Percentiles rank a stretch among this genome's conserved stretches.
Conservation (phyloP, 2,329 filamentous ascomycete species). For the Arthroderma uncinatum region DNA sequence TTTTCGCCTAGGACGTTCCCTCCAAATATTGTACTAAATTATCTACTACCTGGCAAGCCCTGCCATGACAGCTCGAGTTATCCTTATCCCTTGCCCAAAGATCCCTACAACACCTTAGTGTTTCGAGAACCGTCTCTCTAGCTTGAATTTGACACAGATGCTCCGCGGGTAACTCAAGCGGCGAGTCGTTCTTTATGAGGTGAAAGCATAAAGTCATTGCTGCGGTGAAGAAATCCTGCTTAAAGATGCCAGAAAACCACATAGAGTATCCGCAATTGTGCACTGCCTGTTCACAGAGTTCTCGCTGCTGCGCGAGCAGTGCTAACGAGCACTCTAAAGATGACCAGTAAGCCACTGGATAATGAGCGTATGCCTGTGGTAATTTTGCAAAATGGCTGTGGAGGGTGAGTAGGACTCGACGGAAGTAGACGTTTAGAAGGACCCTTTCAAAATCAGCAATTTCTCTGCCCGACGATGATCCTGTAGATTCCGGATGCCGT, state of each 20-base stretch:
- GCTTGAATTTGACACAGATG: constrained; percentile 3
- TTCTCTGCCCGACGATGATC: neutral
- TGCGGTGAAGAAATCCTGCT: constrained; percentile 17
- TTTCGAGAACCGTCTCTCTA: constrained; percentile 16
- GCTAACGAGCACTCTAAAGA: constrained; percentile 24
- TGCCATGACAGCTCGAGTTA: constrained; percentile 8
- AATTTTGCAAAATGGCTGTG: constrained; percentile 21
- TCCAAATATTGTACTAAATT: neutral
- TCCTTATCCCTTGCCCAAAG: constrained; percentile 41
- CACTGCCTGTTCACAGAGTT: constrained; percentile 16
- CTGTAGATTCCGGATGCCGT: neutral
- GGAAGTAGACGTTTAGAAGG: constrained; percentile 16
- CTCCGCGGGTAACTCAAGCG: constrained; percentile 2
- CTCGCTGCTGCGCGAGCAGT: constrained; percentile 21
- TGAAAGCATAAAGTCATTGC: constrained; percentile 16
- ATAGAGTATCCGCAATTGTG: constrained; percentile 7
- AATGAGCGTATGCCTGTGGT: constrained; percentile 16
- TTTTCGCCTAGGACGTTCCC: neutral
- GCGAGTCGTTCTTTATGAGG: constrained; percentile 12
- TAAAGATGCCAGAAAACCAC: constrained; percentile 17
- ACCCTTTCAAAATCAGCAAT: neutral
- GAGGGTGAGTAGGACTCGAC: constrained; percentile 20
- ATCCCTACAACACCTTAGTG: constrained; percentile 15
- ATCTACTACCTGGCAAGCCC: neutral
- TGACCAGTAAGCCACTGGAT: constrained; percentile 24